phyloP scores from a whole-genome alignment of 208 protist genomes.

The Leishmania arabica region DNA sequence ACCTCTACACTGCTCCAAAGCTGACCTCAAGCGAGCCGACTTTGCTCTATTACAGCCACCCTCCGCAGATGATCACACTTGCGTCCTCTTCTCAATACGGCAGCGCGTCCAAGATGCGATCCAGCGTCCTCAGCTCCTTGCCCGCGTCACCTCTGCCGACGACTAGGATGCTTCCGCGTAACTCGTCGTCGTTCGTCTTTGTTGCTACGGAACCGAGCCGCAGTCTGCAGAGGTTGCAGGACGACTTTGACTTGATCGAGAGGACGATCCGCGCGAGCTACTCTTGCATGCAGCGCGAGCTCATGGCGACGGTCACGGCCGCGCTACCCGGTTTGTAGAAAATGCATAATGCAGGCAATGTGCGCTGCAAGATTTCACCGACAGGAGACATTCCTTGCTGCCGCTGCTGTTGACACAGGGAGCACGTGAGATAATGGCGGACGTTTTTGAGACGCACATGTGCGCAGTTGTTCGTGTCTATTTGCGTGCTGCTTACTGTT shows the following conservation, averaged over 20 bases:
- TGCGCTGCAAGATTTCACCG: neutral
- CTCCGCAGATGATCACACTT: neutral
- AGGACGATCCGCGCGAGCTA: slow-evolving; percentile 9
- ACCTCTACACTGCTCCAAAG: neutral
- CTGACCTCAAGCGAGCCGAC: neutral
- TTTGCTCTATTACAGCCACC: slow-evolving; percentile 2
- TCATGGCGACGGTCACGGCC: neutral
- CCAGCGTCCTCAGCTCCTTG: neutral
- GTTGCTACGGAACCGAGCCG: neutral
- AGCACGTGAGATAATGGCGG: neutral
- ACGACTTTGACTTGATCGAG: slow-evolving; percentile 9
- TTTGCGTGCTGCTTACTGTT: neutral
- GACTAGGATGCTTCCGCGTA: neutral
- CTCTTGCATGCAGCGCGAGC: slow-evolving; percentile 19
- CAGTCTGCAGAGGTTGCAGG: neutral
- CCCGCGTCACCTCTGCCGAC: neutral
- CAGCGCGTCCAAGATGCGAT: neutral
- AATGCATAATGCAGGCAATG: neutral
- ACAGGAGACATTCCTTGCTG: neutral
- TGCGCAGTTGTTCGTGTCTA: neutral
- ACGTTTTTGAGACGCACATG: too few species aligned
- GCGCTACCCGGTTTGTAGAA: neutral
- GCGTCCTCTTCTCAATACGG: slow-evolving; percentile 1
- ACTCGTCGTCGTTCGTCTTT: slow-evolving; percentile 2
- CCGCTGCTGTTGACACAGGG: neutral